Base-by-base conservation (phyloP, 495 filamentous ascomycete species). In the Tetracladium setigerum region DNA sequence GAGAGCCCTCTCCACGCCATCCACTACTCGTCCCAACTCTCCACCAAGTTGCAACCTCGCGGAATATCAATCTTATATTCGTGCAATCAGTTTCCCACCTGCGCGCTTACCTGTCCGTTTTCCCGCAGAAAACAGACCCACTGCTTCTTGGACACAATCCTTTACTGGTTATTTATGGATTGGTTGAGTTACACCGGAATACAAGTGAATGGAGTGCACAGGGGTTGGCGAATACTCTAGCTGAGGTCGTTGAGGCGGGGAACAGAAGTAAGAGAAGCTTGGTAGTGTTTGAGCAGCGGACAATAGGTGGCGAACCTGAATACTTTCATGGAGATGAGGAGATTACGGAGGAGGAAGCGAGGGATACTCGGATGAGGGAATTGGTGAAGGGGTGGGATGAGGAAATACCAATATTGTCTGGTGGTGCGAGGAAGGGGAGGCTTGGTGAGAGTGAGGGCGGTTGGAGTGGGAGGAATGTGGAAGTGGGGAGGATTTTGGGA, bases 201-300 rank as follows among this genome's bases (percentile, higher is more conserved):
- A 90, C 86, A 4, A 77, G 78, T 46, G 87, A 92, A 56, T 90
- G 84, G 72, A 89, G 85, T 36, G 87, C 83, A 0, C 89, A 95
- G 61, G 89, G 88, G 0, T 62, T 95, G 5, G 78, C 78, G 41
- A 78, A 80, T 56, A 86, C 82, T 5, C 67, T 86, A 13, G 76
- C 89, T 10, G 62, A 64, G 17, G 65, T 83, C 6, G 78, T 90
- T 22, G 89, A 94, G 54, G 69, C 79, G 7, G 80, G 83, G 1
- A 50, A 53, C 22, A 60, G 71, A n/a, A 14, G 14, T 16, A 44
- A 44, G 37, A 44, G 45, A 50, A 44, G 30, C 14, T 31, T 57
- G 37, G 42, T 61, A 13, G 24, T 55, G n/a, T 8, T 54, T 13
- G 55, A 56, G 35, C 54, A 61, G 46, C 30, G 50, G 58, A 55